Base-by-base conservation (phyloP, 2,329 filamentous ascomycete species). In the Hypoxylon sp. region DNA sequence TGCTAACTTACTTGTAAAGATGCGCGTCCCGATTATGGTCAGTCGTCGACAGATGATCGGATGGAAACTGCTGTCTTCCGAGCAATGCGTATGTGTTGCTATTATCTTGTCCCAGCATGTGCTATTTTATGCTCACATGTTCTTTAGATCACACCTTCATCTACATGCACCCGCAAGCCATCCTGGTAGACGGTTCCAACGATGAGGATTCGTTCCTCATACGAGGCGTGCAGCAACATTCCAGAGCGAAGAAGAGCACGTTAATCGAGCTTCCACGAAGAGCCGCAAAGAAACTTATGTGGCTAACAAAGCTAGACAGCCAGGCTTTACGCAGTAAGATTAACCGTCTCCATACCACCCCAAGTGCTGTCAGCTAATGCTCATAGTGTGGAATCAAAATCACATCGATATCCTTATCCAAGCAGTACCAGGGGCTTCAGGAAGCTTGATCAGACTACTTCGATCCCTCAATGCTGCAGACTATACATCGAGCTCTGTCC, bases 321-420 rank as follows among this genome's bases (percentile, higher is more conserved):
- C 77, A 80, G 15, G 87, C 92, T 24, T 76, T 97, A 55, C 81
- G 79, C 64, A 82, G 88, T 89, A 79, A 58, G 60, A 48, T 52
- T 23, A 35, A 29, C 49, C 42, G 5, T 17, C 38, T 27, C 53
- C 24, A 17, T 5, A 38, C 8, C 21, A 11, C 21, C 17, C 9
- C 27, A 62, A 29, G 58, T 20, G 15, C n/a, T 56, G 41, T 66
- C 72, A 60, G 70, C 63, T 42, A 26, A 55, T 15, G 43, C 21
- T 37, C 43, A 20, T 69, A 88, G 89, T 84, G 27, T 97, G 93
- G 93, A 88, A 94, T 71, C 83, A 86, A 42, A 80, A 91, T 4
- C 85, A 82, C 31, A 81, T 98, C 60, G 92, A 98, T 63, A 90
- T 99, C 49, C 74, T 97, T 10, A 84, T 98, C 7, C 91, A 96